These are phyloP conservation scores for Ceratorhiza oryzae-sativae DNA, from an alignment of 1,284 basidiomycete species.

Conservation along the genomic window DNA sequence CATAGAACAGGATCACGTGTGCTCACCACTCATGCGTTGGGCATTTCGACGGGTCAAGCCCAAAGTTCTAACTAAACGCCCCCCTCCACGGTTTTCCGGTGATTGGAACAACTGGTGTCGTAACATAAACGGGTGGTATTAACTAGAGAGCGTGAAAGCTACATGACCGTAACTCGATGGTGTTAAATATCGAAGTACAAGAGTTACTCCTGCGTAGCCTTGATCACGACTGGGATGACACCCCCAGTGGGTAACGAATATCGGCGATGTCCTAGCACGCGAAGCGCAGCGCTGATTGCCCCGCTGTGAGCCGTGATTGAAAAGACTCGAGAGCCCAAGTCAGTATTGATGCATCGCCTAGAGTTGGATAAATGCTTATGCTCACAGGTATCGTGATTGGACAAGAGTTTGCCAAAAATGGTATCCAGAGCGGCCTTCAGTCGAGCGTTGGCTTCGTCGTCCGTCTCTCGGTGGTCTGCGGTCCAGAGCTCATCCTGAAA, in stretches of 20 bases:
- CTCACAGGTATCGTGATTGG: slow-evolving; percentile 60
- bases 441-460: slow-evolving; percentile 62
- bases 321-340: slow-evolving; percentile 47
- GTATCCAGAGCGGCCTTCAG: slow-evolving; percentile 62
- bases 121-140: no score
- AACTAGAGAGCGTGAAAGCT: no score
- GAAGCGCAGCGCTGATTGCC: slow-evolving; percentile 17
- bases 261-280: slow-evolving; percentile 21
- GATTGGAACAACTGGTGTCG: no score
- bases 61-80: no score
- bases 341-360: slow-evolving; percentile 28
- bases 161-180: no score
- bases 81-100: no score
- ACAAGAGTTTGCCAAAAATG: slow-evolving; percentile 58
- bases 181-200: no score
- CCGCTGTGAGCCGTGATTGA: slow-evolving; percentile 56
- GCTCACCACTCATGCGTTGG: no score
- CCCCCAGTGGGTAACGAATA: slow-evolving; percentile 34
- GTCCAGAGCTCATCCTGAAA: slow-evolving; percentile 68
- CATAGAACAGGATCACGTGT: no score
- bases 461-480: slow-evolving; percentile 68
- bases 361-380: slow-evolving; percentile 9
- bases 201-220: slow-evolving; percentile 19
- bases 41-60: no score
- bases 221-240: slow-evolving; percentile 31